Percentiles rank a stretch among this genome's conserved stretches.
phyloP scores from a whole-genome alignment of 129 eudicot species.

The Helichrysum umbraculigerum region DNA sequence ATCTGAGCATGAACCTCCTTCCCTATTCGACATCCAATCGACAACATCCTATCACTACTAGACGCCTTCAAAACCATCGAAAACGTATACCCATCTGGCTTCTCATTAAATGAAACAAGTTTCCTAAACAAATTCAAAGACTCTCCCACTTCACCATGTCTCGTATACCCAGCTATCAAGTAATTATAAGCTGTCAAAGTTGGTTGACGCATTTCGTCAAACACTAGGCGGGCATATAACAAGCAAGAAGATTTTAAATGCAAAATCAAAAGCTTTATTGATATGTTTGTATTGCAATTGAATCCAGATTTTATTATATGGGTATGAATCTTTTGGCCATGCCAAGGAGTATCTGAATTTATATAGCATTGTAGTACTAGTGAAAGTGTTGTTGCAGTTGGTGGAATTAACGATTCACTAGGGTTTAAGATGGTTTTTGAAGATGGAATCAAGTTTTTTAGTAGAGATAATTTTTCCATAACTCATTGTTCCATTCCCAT shows the following conservation, averaged over 20 bases:
- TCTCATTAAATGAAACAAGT: conserved; percentile 42
- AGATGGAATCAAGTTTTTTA: conserved; percentile 20
- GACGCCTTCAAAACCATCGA: conserved; percentile 83
- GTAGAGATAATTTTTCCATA: conserved; percentile 25
- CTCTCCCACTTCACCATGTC: conserved; percentile 41
- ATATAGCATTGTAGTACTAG: conserved; percentile 57
- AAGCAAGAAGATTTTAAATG: conserved; percentile 58
- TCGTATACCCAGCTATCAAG: conserved; percentile 67
- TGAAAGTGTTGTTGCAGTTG: conserved; percentile 44
- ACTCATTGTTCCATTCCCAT: conserved; percentile 1
- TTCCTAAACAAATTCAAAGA: conserved; percentile 53
- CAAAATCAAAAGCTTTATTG: conserved; percentile 66
- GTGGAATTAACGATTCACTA: conserved; percentile 4
- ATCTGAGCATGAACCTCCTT: conserved; percentile 82
- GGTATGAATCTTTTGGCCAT: conserved; percentile 82
- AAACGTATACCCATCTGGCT: conserved; percentile 75
- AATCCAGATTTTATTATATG: conserved; percentile 74
- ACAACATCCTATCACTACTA: conserved; percentile 22
- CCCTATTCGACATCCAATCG: conserved; percentile 35
- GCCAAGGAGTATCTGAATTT: conserved; percentile 67
- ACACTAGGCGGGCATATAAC: conserved; percentile 66
- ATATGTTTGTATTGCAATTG: conserved; percentile 57
- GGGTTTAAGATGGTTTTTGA: conserved; percentile 21
- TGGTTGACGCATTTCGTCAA: conserved; percentile 69
- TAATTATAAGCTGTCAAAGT: conserved; percentile 79